Conservation (phyloP, 495 filamentous ascomycete genomes). For the Penicillium maclennaniae region DNA sequence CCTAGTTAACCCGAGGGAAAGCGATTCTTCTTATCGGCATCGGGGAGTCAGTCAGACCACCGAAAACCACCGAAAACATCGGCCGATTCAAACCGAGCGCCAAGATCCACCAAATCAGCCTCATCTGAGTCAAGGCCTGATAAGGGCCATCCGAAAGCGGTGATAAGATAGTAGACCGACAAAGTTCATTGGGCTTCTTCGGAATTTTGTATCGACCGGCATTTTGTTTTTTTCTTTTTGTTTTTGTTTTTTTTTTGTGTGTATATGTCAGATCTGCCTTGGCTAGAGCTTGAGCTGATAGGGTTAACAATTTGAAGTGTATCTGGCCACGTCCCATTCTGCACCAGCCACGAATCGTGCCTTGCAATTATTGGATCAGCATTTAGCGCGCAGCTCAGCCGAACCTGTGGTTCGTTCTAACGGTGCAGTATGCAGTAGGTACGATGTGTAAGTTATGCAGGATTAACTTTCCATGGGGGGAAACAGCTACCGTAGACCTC, state of each 20-base stretch:
- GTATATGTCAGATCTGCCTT: not conserved
- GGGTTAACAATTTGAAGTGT: not conserved
- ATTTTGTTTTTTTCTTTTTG: too few species aligned
- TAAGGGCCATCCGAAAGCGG: not conserved
- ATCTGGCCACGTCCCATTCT: not conserved
- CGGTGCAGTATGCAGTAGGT: not conserved
- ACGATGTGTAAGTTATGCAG: not conserved
- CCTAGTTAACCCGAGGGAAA: not conserved
- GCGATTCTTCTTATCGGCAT: not conserved
- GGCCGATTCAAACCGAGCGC: slow-evolving; percentile 20
- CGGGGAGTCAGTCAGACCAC: not conserved
- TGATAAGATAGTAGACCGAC: slow-evolving; percentile 2
- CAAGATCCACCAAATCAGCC: not conserved
- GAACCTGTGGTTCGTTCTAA: not conserved
- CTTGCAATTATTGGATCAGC: not conserved
- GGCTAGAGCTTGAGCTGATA: not conserved
- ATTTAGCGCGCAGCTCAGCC: too few species aligned
- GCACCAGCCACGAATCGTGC: not conserved
- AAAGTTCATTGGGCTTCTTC: too few species aligned
- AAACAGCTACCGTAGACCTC: not conserved
- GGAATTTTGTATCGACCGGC: too few species aligned
- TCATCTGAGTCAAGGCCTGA: not conserved
- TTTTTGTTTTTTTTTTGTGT: too few species aligned
- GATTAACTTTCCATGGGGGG: not conserved
- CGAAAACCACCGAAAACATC: too few species aligned